phyloP scores from a whole-genome alignment of 306 rosid species.

The Herpetospermum pedunculosum region DNA sequence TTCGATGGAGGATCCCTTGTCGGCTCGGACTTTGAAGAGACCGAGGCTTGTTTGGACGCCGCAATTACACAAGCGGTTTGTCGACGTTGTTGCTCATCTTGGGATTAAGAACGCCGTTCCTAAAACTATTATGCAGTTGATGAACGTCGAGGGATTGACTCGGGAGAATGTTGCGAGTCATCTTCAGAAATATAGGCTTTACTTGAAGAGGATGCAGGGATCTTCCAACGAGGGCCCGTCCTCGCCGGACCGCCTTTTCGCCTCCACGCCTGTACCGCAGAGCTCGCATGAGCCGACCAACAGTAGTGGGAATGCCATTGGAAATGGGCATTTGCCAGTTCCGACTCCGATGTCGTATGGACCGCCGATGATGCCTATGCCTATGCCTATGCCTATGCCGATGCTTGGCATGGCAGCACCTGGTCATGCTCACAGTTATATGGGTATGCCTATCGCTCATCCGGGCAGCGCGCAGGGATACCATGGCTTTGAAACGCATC shows the following conservation, averaged over 20 bases:
- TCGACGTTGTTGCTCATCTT: constrained; percentile 80
- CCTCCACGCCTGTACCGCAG: constrained; percentile 74
- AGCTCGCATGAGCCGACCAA: constrained; percentile 45
- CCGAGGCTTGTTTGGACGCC: constrained; percentile 94
- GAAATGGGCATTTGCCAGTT: constrained; percentile 39
- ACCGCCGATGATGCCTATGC: constrained; percentile 41
- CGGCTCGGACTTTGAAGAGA: constrained; percentile 49
- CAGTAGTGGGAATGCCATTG: constrained; percentile 21
- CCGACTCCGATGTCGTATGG: constrained; percentile 40
- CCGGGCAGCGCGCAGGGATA: constrained; percentile 21
- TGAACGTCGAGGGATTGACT: constrained; percentile 93
- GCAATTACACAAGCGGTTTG: constrained; percentile 82
- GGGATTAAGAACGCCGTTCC: constrained; percentile 97
- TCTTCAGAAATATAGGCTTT: constrained; percentile 82
- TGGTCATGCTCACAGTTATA: constrained; percentile 50
- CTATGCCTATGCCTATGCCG: constrained; percentile 47
- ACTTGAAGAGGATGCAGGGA: constrained; percentile 92
- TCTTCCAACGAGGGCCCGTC: constrained; percentile 25
- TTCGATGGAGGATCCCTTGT: constrained; percentile 30
- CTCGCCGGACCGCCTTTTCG: constrained; percentile 67
- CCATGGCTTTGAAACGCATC: constrained; percentile 17
- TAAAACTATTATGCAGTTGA: constrained; percentile 88
- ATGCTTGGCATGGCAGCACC: constrained; percentile 38
- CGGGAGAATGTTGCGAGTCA: constrained; percentile 95
- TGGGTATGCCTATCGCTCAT: constrained; percentile 36